A percentile compares a stretch with the other conserved stretches of the same genome.
Conservation (phyloP, 1,139 yeast species). For the Candida tetrigidarum region DNA sequence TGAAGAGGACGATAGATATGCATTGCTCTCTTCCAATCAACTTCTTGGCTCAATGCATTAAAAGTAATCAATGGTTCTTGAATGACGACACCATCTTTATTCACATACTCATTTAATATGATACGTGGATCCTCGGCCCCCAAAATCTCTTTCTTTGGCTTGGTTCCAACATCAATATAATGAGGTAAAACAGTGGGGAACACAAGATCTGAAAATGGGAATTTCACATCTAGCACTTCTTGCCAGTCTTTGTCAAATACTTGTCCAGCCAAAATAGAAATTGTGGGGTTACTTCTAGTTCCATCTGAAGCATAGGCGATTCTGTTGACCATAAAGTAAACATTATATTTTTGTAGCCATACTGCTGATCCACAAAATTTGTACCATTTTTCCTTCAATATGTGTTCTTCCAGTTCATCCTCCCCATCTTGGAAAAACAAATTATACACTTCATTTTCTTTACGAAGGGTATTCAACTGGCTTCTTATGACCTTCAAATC, state of each 20-base stretch:
- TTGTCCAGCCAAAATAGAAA: constrained; percentile 31
- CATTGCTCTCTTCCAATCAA: constrained; percentile 33
- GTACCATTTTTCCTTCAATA: constrained; percentile 29
- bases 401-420: constrained; percentile 17
- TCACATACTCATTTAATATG: constrained; percentile 31
- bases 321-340: constrained; percentile 36
- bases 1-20: constrained; percentile 33
- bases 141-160: constrained; percentile 23
- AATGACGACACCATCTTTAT: constrained; percentile 25
- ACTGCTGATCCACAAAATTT: constrained; percentile 38
- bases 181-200: constrained; percentile 34
- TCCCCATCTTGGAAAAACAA: constrained; percentile 17
- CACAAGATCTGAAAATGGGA: constrained; percentile 23
- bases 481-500: constrained; percentile 14
- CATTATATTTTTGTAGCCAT: constrained; percentile 37
- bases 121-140: constrained; percentile 52
- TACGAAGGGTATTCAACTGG: constrained; percentile 12
- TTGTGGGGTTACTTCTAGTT: constrained; percentile 24
- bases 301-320: constrained; percentile 29
- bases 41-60: constrained; percentile 34
- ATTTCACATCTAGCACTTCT: constrained; percentile 25
- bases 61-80: constrained; percentile 52
- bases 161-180: constrained; percentile 24
- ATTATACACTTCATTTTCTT: constrained; percentile 8
- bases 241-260: constrained; percentile 32